phyloP scores from a whole-genome alignment of 2,329 filamentous ascomycete species.

The Daldinia eschscholtzii region DNA sequence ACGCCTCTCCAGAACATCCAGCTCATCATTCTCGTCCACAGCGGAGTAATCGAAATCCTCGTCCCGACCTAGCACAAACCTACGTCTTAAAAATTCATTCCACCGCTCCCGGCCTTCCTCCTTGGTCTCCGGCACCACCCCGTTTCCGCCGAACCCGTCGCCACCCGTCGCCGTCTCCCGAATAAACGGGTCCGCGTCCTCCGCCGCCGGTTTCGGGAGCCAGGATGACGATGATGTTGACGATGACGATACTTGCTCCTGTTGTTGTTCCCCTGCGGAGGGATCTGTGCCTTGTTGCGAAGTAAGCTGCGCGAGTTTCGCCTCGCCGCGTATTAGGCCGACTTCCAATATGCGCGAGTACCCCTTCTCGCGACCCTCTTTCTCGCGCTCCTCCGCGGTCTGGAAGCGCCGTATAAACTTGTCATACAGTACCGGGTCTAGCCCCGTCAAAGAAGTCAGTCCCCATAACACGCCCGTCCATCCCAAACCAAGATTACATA shows the following conservation, averaged over 20 bases:
- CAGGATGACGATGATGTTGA: not conserved
- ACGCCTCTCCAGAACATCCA: conserved; percentile 72
- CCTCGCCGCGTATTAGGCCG: conserved; percentile 81
- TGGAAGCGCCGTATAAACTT: conserved; percentile 82
- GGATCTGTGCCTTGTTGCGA: conserved; percentile 1
- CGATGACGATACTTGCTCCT: not conserved
- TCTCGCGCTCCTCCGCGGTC: conserved; percentile 77
- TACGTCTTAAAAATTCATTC: conserved; percentile 76
- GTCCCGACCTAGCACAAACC: conserved; percentile 82
- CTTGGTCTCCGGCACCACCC: conserved; percentile 63
- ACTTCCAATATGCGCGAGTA: conserved; percentile 84
- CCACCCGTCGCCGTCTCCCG: conserved; percentile 42
- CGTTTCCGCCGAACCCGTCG: conserved; percentile 68
- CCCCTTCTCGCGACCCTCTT: conserved; percentile 78
- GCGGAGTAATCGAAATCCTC: conserved; percentile 80
- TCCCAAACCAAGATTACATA: not conserved
- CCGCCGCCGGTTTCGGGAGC: conserved; percentile 35
- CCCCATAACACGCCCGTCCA: too few species aligned
- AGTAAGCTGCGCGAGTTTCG: conserved; percentile 66
- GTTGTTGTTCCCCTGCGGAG: not conserved
- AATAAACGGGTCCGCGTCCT: conserved; percentile 43
- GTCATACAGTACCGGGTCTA: conserved; percentile 86
- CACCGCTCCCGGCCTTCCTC: conserved; percentile 78
- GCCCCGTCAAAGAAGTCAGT: conserved; percentile 7
- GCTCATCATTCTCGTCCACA: conserved; percentile 79